Conservation (phyloP, 352 stramenopile genomes). For the Phytopythium oedochilum region DNA sequence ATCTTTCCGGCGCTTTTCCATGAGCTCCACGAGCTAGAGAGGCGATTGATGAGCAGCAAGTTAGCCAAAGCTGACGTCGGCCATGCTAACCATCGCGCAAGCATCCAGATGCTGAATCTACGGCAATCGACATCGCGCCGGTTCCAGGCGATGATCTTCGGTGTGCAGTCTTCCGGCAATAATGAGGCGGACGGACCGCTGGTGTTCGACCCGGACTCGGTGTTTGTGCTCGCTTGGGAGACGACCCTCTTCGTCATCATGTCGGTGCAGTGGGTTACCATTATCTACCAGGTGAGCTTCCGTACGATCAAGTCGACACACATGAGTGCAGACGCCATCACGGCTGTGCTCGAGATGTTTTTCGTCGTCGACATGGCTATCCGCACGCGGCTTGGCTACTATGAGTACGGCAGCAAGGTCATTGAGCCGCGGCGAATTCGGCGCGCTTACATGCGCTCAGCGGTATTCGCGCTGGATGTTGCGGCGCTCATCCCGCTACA, state of each 20-base stretch:
- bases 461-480: conserved; percentile 32
- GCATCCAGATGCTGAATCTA: neutral
- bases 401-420: conserved; percentile 55
- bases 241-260: conserved; percentile 39
- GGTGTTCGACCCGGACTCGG: conserved; percentile 30
- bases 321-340: conserved; percentile 17
- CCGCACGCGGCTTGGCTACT: conserved; percentile 31
- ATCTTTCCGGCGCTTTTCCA: conserved; percentile 43
- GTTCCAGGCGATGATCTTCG: neutral
- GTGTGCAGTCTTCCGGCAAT: neutral
- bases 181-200: neutral
- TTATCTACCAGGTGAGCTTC: conserved; percentile 39
- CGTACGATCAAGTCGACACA: conserved; percentile 18
- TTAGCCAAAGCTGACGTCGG: conserved; percentile 23
- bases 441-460: conserved; percentile 27
- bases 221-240: conserved; percentile 28
- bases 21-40: conserved; percentile 38
- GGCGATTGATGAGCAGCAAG: conserved; percentile 35
- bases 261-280: conserved; percentile 37
- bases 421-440: conserved; percentile 31
- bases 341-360: conserved; percentile 28
- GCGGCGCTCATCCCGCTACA: conserved; percentile 33
- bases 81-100: conserved; percentile 8
- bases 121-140: neutral
- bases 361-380: conserved; percentile 45